phyloP scores from a whole-genome alignment of 768 basidiomycete genomes.

The Leucocoprinus birnbaumii region DNA sequence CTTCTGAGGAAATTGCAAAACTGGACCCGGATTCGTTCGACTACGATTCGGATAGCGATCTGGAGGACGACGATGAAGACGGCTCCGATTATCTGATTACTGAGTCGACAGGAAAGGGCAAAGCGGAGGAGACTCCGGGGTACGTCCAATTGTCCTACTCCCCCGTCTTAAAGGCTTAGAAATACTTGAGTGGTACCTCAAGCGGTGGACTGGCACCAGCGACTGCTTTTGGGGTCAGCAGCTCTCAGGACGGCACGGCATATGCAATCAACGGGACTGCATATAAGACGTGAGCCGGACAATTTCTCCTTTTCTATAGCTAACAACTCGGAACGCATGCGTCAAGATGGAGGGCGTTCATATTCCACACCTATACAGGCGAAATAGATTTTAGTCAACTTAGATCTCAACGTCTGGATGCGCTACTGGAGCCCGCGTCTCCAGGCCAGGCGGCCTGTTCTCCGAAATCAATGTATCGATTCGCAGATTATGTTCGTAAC shows the following conservation, averaged over 20 bases:
- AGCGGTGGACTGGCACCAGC: not conserved
- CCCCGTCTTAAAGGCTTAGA: not conserved
- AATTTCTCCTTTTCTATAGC: too few species aligned
- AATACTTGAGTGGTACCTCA: too few species aligned
- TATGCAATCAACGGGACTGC: not conserved
- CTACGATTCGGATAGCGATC: constrained; percentile 13
- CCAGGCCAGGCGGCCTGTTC: constrained; percentile 17
- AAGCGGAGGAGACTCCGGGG: not conserved
- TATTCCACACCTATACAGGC: constrained; percentile 10
- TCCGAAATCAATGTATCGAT: constrained; percentile 36
- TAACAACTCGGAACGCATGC: too few species aligned
- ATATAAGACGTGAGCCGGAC: not conserved
- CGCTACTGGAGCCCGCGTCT: not conserved
- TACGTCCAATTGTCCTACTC: too few species aligned
- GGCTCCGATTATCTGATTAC: too few species aligned
- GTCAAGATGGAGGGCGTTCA: constrained; percentile 12
- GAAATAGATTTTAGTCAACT: constrained; percentile 7
- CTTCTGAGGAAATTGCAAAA: not conserved
- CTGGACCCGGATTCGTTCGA: constrained; percentile 4
- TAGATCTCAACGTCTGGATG: not conserved
- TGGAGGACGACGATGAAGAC: not conserved
- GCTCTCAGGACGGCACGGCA: not conserved
- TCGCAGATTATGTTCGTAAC: constrained; percentile 17
- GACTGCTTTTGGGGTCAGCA: too few species aligned
- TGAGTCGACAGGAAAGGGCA: not conserved